These are phyloP conservation scores for Sarcodon sp. DNA, from an alignment of 768 basidiomycete species.

Conservation along the genomic window DNA sequence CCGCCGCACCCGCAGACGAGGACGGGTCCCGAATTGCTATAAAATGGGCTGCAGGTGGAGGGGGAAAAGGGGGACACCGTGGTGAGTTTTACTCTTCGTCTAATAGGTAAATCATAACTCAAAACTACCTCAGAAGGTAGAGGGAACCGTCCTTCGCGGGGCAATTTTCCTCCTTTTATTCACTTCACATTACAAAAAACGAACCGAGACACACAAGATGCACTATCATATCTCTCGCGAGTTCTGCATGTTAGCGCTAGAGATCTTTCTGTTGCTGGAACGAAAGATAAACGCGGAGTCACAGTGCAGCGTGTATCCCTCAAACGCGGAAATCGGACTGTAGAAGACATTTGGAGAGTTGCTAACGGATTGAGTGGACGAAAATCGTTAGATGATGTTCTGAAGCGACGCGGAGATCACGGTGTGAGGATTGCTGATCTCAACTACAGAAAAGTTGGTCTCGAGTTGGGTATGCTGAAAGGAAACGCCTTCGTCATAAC, in stretches of 20 bases:
- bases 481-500: constrained; percentile 96
- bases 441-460: constrained; percentile 64
- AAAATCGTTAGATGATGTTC: constrained; percentile 40
- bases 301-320: constrained; percentile 88
- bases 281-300: constrained; percentile 97
- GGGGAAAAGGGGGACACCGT: constrained; percentile 26
- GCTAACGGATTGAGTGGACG: constrained; percentile 55
- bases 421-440: constrained; percentile 85
- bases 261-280: constrained; percentile 85
- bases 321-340: constrained; percentile 59
- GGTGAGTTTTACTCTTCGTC: not conserved
- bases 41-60: constrained; percentile 54
- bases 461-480: constrained; percentile 93
- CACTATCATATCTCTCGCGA: constrained; percentile 68
- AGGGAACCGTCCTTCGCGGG: constrained; percentile 38
- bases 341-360: constrained; percentile 76
- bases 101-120: not conserved
- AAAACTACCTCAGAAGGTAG: constrained; percentile 8
- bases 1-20: constrained; percentile 30
- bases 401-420: constrained; percentile 72
- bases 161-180: constrained; percentile 75
- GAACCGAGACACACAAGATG: constrained; percentile 95
- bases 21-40: constrained; percentile 71
- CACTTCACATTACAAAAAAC: constrained; percentile 97
- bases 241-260: constrained; percentile 64